phyloP scores from a whole-genome alignment of 352 stramenopile species.

The Globisporangium cederbergense region DNA sequence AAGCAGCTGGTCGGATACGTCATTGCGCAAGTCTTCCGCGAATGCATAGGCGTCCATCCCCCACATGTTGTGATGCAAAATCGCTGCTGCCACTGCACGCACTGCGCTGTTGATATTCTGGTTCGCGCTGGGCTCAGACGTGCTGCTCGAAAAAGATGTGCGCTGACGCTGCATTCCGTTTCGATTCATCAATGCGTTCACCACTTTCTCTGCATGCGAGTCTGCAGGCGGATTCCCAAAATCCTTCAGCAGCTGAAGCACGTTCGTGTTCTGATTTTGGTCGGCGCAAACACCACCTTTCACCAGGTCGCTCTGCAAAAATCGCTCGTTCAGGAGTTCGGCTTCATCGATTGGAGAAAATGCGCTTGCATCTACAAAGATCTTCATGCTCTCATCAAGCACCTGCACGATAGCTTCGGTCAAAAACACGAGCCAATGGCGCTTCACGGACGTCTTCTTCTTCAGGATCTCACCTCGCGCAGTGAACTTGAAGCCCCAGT shows the following conservation, averaged over 20 bases:
- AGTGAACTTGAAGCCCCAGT: conserved; percentile 82
- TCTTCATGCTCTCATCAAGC: conserved; percentile 45
- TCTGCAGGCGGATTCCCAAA: conserved; percentile 36
- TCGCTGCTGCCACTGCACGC: conserved; percentile 64
- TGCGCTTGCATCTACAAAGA: conserved; percentile 44
- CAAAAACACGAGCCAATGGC: conserved; percentile 66
- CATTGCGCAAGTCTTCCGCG: conserved; percentile 45
- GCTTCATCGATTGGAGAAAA: conserved; percentile 46
- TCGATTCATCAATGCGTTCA: conserved; percentile 36
- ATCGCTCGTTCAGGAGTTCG: conserved; percentile 47
- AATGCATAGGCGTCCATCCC: conserved; percentile 78
- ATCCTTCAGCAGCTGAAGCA: conserved; percentile 56
- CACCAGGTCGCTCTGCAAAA: conserved; percentile 68
- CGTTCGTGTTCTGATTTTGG: conserved; percentile 53
- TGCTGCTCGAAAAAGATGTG: conserved; percentile 38
- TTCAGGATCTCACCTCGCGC: conserved; percentile 61
- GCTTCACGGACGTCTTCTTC: conserved; percentile 44
- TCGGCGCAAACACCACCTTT: conserved; percentile 46
- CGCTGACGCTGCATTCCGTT: conserved; percentile 21
- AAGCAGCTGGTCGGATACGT: conserved; percentile 66
- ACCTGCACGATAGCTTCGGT: conserved; percentile 40
- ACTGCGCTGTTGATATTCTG: conserved; percentile 55
- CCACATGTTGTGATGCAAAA: conserved; percentile 88
- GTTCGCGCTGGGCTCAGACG: conserved; percentile 30
- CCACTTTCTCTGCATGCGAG: conserved; percentile 42